Base-by-base conservation (phyloP, 2,329 filamentous ascomycete genomes). In the Trichoderma brevicompactum region DNA sequence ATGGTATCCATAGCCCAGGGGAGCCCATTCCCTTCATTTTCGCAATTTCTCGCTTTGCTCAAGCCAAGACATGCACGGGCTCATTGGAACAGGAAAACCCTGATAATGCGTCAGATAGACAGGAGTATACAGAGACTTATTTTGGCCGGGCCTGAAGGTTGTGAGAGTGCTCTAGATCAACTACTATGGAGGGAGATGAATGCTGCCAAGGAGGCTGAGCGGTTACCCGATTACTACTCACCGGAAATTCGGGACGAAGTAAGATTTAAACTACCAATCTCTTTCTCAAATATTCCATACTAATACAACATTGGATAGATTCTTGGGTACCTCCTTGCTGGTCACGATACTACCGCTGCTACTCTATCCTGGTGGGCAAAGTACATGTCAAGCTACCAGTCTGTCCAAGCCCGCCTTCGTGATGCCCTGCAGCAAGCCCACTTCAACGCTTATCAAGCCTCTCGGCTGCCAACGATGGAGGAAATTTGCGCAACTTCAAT, bases 221-320 rank as follows among this genome's bases (percentile, higher is more conserved):
- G 77, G 23, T 34, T 66, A 6, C 74, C 77, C 0, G 65, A 76
- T 19, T 78, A 76, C 59, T 71, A 75, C 60, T 76, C 74, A 0
- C 68, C 69, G 0, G 68, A 66, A 12, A 76, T 79, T n/a, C 68
- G 72, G 32, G 77, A 79, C 62, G 78, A 79, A 68, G 74, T 75
- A 59, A 38, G 70, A 50, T 6, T 9, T 6, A 4, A 7, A n/a
- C 2, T 2, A 17, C 7, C n/a, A 5, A 15, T 34, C 23, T 17
- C 1, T n/a, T 9, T 6, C 7, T 3, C 7, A 12, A 7, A 38
- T 5, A 32, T 0, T n/a, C 6, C 52, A 65, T 28, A 65, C 59
- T 65, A 17, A 44, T 34, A 1, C 7, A 7, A 36, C 0, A 2
- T 5, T 12, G 72, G 71, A 38, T 73, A 28, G 59, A 52, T 62